These are phyloP conservation scores for Neonectria sp. DNA, from an alignment of 2,329 filamentous ascomycete genomes.

Conservation along the genomic window DNA sequence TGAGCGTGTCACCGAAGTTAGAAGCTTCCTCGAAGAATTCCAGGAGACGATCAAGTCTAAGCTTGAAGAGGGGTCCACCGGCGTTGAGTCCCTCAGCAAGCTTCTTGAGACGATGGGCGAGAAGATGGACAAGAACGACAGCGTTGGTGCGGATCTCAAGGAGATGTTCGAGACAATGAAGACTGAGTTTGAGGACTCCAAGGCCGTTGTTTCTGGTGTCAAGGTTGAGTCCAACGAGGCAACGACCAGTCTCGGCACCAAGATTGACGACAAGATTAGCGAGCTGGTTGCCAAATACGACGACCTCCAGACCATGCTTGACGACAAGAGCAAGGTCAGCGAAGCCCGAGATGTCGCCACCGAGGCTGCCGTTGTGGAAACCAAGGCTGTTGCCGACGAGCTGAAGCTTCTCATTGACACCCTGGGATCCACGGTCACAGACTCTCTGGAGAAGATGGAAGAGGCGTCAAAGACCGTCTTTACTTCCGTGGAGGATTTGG, in stretches of 20 bases:
- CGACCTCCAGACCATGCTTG: slow-evolving; percentile 81
- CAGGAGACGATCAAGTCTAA: slow-evolving; percentile 83
- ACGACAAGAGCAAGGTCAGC: slow-evolving; percentile 80
- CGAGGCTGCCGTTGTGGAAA: slow-evolving; percentile 80
- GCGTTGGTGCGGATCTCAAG: slow-evolving; percentile 74
- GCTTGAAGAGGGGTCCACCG: slow-evolving; percentile 81
- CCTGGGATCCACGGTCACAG: slow-evolving; percentile 83
- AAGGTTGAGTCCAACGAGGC: slow-evolving; percentile 87
- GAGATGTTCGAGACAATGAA: slow-evolving; percentile 84
- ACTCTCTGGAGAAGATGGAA: slow-evolving; percentile 88
- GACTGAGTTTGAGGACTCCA: slow-evolving; percentile 88
- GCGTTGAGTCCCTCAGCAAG: slow-evolving; percentile 81
- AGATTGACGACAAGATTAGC: slow-evolving; percentile 77
- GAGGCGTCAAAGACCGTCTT: slow-evolving; percentile 92
- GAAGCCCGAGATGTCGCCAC: slow-evolving; percentile 82
- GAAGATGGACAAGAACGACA: slow-evolving; percentile 71
- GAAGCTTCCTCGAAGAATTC: slow-evolving; percentile 82
- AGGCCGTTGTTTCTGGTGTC: slow-evolving; percentile 82
- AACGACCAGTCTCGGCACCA: slow-evolving; percentile 67
- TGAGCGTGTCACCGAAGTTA: slow-evolving; percentile 85
- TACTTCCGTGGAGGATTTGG: slow-evolving; percentile 84
- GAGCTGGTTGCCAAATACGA: slow-evolving; percentile 91
- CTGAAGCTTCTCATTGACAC: slow-evolving; percentile 89
- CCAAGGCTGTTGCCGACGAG: slow-evolving; percentile 88
- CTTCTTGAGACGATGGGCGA: slow-evolving; percentile 78